Evolutionary conservation across 257 asterid species (phyloP), one percentile per base, ranked within the genome.

Genomic region (Gentiana straminea): DNA sequence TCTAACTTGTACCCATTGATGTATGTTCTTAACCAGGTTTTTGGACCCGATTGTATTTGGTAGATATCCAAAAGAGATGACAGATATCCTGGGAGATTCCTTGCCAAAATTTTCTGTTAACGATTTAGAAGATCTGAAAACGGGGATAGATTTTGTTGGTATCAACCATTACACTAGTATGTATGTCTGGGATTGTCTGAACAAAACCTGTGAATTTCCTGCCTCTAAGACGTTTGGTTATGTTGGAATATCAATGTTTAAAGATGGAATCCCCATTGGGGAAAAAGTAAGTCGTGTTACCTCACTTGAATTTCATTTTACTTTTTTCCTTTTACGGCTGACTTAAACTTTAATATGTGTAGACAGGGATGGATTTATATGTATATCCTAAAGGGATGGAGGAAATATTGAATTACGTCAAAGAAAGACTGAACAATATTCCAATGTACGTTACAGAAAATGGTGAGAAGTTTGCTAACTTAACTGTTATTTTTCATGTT

Each of bases 381-480:
- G 61, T 57, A 3, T 41, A 32, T 44, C 51, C 61, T 13, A 13
- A 35, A 32, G 61, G 61, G 43, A 3, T 57, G 50, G 50, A 43
- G 45, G 34, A 52, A 7, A 6, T 41, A 8, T 74, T 76, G 72
- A 81, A 66, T 12, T 76, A 76, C 68, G 36, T 81, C 38, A 74
- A 72, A 69, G 68, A 67, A 4, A 72, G 83, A 74, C 78, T 68
- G 77, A 73, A 76, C 44, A 79, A 79, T 65, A 76, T 67, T 39
- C 86, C 89, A 15, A 54, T 74, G 79, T 66, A 67, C 75, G 70
- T 81, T 57, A 65, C 83, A 0, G 86, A 79, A 71, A 81, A 81
- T 56, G 89, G 89, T 79, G 2, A 62, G 55, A 2, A 41, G 46
- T 41, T 24, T 24, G 24, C 24, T 24, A 24, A 24, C 24, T 1